A percentile compares a stretch with the other conserved stretches of the same genome.
Evolutionary conservation across 768 basidiomycete genomes (phyloP).

Genomic region (Saitozyma podzolica): DNA sequence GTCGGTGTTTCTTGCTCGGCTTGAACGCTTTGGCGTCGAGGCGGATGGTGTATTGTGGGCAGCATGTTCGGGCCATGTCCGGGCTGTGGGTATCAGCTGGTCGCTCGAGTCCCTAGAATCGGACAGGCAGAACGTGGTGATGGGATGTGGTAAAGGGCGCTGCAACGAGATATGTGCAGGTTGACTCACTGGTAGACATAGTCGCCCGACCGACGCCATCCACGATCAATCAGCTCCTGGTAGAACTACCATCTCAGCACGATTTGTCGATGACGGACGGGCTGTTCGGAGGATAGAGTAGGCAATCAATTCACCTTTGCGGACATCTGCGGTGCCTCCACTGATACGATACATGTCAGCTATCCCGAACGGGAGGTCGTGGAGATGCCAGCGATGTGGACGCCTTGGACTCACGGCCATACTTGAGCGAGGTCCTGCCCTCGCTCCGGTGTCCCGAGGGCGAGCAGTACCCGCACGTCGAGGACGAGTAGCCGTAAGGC

Average conservation of each 20-base stretch:
- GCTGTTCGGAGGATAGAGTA: not conserved
- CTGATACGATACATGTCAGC: slow-evolving; percentile 15
- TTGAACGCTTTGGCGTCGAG: slow-evolving; percentile 31
- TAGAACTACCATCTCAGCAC: slow-evolving; percentile 35
- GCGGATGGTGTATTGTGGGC: slow-evolving; percentile 91
- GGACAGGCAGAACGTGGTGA: no score
- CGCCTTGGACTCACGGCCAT: slow-evolving; percentile 45
- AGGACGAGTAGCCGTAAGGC: slow-evolving; percentile 19
- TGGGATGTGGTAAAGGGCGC: no score
- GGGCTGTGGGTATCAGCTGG: slow-evolving; percentile 59
- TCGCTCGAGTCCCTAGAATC: no score
- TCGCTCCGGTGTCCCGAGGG: slow-evolving; percentile 28
- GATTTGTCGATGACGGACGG: not conserved
- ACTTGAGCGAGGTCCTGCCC: slow-evolving; percentile 31
- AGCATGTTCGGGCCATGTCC: slow-evolving; percentile 76
- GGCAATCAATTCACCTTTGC: slow-evolving; percentile 14
- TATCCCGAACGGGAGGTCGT: no score
- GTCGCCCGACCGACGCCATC: slow-evolving; percentile 53
- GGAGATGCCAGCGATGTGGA: not conserved
- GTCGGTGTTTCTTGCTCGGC: slow-evolving; percentile 40
- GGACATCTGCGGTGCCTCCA: slow-evolving; percentile 43
- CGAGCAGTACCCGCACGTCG: slow-evolving; percentile 49
- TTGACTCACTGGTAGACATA: slow-evolving; percentile 65
- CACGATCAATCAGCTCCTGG: slow-evolving; percentile 52
- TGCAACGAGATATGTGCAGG: not conserved